These are phyloP conservation scores for Colletotrichum salicis DNA, from an alignment of 2,329 filamentous ascomycete species.

Conservation along the genomic window DNA sequence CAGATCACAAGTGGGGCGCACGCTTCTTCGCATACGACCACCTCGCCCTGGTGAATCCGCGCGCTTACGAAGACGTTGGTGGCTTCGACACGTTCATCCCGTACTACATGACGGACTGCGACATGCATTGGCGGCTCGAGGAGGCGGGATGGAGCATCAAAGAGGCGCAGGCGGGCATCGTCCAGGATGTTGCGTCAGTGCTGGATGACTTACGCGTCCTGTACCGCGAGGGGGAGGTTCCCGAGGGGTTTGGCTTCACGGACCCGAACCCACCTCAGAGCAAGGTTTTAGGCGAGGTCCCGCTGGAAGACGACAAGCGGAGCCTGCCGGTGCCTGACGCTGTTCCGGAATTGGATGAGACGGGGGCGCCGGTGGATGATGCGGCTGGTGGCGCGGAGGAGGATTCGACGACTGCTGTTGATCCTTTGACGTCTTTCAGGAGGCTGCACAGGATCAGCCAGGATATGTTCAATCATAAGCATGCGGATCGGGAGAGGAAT, in stretches of 20 bases:
- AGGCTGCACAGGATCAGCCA: slow-evolving; percentile 38
- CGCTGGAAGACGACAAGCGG: neutral
- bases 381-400: neutral
- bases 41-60: slow-evolving; percentile 65
- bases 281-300: neutral
- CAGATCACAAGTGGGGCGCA: slow-evolving; percentile 57
- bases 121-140: slow-evolving; percentile 59
- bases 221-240: slow-evolving; percentile 53
- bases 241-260: slow-evolving; percentile 44
- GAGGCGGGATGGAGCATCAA: slow-evolving; percentile 56
- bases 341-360: neutral
- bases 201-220: slow-evolving; percentile 58
- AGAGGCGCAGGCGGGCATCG: slow-evolving; percentile 51
- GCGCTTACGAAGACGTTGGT: slow-evolving; percentile 60
- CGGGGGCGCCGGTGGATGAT: neutral
- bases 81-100: slow-evolving; percentile 69
- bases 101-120: slow-evolving; percentile 68
- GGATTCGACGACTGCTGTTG: neutral
- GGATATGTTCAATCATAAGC: slow-evolving; percentile 56
- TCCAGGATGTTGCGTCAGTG: slow-evolving; percentile 57
- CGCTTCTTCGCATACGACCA: slow-evolving; percentile 69
- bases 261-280: slow-evolving; percentile 48
- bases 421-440: slow-evolving; percentile 24
- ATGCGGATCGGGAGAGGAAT: slow-evolving; percentile 54
- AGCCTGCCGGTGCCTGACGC: neutral